Evolutionary conservation across 306 rosid species (phyloP).

Genomic region (Lotus japonicus): DNA sequence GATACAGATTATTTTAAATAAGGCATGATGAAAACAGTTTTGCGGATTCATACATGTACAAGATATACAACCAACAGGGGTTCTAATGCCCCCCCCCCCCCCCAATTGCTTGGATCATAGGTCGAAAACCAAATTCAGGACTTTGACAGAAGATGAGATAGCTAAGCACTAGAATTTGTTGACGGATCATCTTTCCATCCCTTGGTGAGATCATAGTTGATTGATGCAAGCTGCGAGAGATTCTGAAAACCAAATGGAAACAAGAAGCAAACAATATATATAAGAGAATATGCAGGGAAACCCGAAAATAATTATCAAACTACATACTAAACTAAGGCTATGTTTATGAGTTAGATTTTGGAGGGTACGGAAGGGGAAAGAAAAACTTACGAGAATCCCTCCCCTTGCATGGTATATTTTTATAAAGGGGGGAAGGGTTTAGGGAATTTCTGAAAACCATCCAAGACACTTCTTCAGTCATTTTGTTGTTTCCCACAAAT

Average conservation of each 20-base stretch:
- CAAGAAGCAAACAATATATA: neutral
- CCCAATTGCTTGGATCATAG: constrained; percentile 35
- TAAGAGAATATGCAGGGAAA: neutral
- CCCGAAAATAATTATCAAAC: neutral
- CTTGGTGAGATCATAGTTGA: constrained; percentile 93
- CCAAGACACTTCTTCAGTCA: too few species aligned
- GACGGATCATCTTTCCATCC: constrained; percentile 83
- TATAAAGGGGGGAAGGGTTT: too few species aligned
- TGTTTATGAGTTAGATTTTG: too few species aligned
- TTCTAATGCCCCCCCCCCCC: constrained; percentile 42
- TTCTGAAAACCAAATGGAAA: constrained; percentile 59
- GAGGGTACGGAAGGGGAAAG: too few species aligned
- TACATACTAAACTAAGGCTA: neutral
- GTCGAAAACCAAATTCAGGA: constrained; percentile 30
- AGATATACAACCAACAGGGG: constrained; percentile 46
- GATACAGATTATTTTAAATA: neutral
- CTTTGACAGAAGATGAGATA: constrained; percentile 20
- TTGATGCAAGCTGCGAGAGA: constrained; percentile 98
- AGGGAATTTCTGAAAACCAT: too few species aligned
- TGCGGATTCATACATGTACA: constrained; percentile 71
- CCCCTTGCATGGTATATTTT: too few species aligned
- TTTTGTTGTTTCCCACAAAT: too few species aligned
- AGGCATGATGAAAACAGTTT: neutral
- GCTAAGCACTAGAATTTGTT: constrained; percentile 47
- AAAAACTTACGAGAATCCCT: too few species aligned